These are phyloP conservation scores for Carallia pectinifolia DNA, from an alignment of 345 rosid genomes.

Conservation along the genomic window DNA sequence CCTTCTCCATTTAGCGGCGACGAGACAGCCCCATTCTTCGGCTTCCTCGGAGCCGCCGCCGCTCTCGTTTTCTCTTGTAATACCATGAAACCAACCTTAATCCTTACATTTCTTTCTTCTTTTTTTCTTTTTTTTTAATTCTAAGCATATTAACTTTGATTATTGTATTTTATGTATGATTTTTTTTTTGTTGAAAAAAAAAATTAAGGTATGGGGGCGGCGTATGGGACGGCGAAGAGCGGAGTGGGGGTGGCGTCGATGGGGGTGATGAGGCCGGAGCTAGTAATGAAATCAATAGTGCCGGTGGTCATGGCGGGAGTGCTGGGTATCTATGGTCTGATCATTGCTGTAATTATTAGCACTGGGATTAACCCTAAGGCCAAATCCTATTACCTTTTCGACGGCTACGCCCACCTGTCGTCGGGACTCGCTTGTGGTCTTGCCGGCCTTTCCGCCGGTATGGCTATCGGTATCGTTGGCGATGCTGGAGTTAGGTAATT, in stretches of 20 bases:
- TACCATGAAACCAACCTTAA: background rate
- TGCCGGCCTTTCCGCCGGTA: slow-evolving; percentile 22
- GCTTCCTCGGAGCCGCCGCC: slow-evolving; percentile 50
- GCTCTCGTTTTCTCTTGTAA: slow-evolving; percentile 44
- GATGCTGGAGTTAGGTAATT: slow-evolving; percentile 8
- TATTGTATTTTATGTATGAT: background rate
- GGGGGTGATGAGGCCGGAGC: slow-evolving; percentile 26
- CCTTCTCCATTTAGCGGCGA: slow-evolving; percentile 43
- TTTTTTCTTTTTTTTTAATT: background rate
- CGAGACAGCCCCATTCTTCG: slow-evolving; percentile 44
- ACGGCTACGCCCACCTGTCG: slow-evolving; percentile 24
- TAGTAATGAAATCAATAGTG: slow-evolving; percentile 23
- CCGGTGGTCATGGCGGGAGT: slow-evolving; percentile 26
- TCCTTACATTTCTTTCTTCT: too few relatives aligned
- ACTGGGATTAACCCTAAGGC: slow-evolving; percentile 24
- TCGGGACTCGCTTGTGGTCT: slow-evolving; percentile 35
- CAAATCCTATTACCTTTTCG: slow-evolving; percentile 21
- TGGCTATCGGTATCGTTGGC: slow-evolving; percentile 20
- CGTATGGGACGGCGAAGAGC: slow-evolving; percentile 26
- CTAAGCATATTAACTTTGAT: background rate
- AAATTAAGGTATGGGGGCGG: slow-evolving; percentile 21
- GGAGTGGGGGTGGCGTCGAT: slow-evolving; percentile 25
- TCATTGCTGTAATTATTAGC: slow-evolving; percentile 20
- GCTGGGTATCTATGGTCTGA: slow-evolving; percentile 20
- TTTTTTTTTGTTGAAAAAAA: too few relatives aligned